Conservation (phyloP, 2,329 filamentous ascomycete species). For the Trichoderma lentiforme region DNA sequence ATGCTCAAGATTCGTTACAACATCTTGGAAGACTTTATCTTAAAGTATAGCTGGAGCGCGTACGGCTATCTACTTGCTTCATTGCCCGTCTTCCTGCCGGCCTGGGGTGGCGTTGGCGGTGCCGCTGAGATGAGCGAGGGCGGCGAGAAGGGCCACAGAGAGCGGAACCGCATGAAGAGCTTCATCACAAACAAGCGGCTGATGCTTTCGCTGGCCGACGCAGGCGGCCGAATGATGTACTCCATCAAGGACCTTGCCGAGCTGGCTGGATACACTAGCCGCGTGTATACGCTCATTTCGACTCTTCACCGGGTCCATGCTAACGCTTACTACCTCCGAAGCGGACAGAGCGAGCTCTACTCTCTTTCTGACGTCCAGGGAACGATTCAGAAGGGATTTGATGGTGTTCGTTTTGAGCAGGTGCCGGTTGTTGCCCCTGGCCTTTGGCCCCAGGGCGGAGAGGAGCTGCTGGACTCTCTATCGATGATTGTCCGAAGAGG, state of each 20-base stretch:
- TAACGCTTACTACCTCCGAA: constrained; percentile 72
- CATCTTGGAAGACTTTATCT: constrained; percentile 95
- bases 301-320: constrained; percentile 93
- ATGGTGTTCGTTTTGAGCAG: constrained; percentile 88
- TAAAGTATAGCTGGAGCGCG: constrained; percentile 98
- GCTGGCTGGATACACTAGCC: constrained; percentile 90
- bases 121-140: constrained; percentile 60
- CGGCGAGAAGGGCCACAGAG: constrained; percentile 55
- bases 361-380: constrained; percentile 90
- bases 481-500: constrained; percentile 86
- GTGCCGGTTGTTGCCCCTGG: constrained; percentile 89
- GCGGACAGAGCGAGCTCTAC: constrained; percentile 72
- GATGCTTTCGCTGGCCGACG: constrained; percentile 95
- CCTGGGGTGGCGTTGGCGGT: constrained; percentile 84
- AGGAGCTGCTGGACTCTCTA: constrained; percentile 83
- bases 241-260: constrained; percentile 97
- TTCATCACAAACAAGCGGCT: constrained; percentile 99
- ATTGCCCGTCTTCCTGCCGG: constrained; percentile 87
- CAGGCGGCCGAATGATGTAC: constrained; percentile 98
- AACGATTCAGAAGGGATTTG: constrained; percentile 90
- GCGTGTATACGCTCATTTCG: constrained; percentile 92
- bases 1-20: constrained; percentile 98
- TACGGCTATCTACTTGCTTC: constrained; percentile 94
- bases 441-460: constrained; percentile 84
- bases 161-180: constrained; percentile 89